phyloP scores from a whole-genome alignment of 2,329 filamentous ascomycete species.

The Aspergillus costaricaensis region DNA sequence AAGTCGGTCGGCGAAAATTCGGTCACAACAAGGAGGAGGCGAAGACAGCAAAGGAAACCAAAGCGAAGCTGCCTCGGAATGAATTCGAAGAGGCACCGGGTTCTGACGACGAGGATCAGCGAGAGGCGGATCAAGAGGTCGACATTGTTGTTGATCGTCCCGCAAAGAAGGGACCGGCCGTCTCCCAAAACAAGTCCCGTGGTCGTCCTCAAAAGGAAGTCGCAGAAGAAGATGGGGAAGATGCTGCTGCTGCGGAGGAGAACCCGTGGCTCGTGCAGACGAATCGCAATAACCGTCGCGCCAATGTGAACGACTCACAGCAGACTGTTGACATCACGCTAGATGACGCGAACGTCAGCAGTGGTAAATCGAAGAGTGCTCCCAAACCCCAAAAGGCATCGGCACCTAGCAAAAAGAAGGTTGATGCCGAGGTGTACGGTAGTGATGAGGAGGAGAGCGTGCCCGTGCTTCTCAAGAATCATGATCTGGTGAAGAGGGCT shows the following conservation, averaged over 20 bases:
- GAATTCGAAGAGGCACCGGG: conserved; percentile 64
- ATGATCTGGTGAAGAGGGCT: conserved; percentile 73
- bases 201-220: conserved; percentile 17
- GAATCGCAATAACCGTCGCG: conserved; percentile 36
- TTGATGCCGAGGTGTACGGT: conserved; percentile 44
- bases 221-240: conserved; percentile 18
- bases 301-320: conserved; percentile 28
- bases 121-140: conserved; percentile 32
- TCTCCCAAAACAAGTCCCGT: conserved; percentile 22
- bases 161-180: conserved; percentile 18
- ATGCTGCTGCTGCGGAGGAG: conserved; percentile 29
- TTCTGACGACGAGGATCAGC: conserved; percentile 49
- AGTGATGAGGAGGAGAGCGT: conserved; percentile 46
- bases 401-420: conserved; percentile 17
- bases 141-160: conserved; percentile 38
- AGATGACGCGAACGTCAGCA: conserved; percentile 23
- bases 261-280: conserved; percentile 43
- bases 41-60: conserved; percentile 30
- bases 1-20: conserved; percentile 64
- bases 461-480: conserved; percentile 51
- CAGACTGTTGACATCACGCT: conserved; percentile 38
- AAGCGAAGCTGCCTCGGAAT: conserved; percentile 40
- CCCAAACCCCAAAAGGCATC: conserved; percentile 25
- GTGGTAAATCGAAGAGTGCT: conserved; percentile 17
- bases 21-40: conserved; percentile 36